Percentiles rank a stretch among this genome's conserved stretches.
Conservation (phyloP, 768 basidiomycete species). For the Tylopilus rubrobrunneus region DNA sequence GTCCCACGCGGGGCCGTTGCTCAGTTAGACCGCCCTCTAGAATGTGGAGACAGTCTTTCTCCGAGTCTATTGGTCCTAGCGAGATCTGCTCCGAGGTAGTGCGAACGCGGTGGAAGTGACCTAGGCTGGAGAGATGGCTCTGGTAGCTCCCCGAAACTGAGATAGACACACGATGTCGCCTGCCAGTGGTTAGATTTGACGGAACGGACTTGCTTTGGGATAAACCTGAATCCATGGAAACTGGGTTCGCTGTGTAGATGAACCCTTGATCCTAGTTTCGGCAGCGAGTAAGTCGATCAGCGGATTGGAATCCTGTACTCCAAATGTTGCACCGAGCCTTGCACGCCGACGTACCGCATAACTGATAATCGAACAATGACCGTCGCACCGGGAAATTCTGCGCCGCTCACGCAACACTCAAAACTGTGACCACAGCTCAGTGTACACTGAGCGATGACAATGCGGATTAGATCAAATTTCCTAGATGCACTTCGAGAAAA, state of each 20-base stretch:
- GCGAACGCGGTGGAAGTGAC: conserved; percentile 39
- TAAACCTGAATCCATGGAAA: conserved; percentile 15
- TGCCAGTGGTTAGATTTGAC: conserved; percentile 13
- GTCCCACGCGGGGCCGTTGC: conserved; percentile 14
- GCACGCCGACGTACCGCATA: not conserved
- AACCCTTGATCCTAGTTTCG: not conserved
- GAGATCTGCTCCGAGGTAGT: conserved; percentile 24
- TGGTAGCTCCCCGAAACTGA: conserved; percentile 41
- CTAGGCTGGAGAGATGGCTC: conserved; percentile 41
- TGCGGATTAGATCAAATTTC: conserved; percentile 12
- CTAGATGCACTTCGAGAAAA: conserved; percentile 15
- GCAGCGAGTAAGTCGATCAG: not conserved
- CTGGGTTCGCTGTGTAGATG: not conserved
- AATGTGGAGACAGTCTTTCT: conserved; percentile 9
- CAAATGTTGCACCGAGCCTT: not conserved
- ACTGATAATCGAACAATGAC: not conserved
- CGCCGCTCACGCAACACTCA: not conserved
- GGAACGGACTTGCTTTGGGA: conserved; percentile 27
- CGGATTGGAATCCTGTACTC: conserved; percentile 5
- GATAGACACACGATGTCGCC: conserved; percentile 21
- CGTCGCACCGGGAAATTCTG: too few relatives aligned
- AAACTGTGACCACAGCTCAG: not conserved
- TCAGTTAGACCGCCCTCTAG: conserved; percentile 19
- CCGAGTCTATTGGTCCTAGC: not conserved
- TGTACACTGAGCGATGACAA: not conserved